Conservation (phyloP, 768 basidiomycete species). For the Pleurotus sapidus region DNA sequence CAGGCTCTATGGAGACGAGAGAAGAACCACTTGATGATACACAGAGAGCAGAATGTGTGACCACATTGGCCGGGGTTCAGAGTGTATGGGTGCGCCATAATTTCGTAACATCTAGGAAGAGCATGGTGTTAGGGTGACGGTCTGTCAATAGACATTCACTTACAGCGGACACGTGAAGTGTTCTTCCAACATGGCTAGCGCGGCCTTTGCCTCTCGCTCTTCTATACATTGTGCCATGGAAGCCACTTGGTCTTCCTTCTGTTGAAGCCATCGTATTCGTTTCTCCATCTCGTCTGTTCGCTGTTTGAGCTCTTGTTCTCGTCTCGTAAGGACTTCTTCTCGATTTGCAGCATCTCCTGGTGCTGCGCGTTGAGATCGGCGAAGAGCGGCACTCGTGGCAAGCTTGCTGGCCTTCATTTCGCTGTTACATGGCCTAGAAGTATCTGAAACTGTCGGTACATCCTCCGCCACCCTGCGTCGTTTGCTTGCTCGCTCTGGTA, state of each 20-base stretch:
- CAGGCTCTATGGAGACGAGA: conserved; percentile 61
- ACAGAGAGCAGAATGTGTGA: conserved; percentile 66
- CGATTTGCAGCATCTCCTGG: conserved; percentile 35
- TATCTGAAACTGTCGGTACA: not conserved
- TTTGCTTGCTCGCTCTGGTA: conserved; percentile 13
- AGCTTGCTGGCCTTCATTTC: conserved; percentile 1
- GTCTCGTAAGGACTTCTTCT: conserved; percentile 30
- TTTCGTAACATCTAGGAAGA: conserved; percentile 55
- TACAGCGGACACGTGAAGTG: conserved; percentile 66
- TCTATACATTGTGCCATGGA: conserved; percentile 37
- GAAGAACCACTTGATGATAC: conserved; percentile 69
- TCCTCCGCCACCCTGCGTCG: conserved; percentile 6
- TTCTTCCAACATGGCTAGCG: conserved; percentile 55
- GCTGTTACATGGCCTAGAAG: not conserved
- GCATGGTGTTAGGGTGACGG: no score
- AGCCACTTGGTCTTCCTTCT: conserved; percentile 39
- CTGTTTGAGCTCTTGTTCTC: conserved; percentile 38
- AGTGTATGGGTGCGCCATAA: conserved; percentile 59
- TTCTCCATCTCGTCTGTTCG: conserved; percentile 36
- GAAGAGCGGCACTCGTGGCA: conserved; percentile 20
- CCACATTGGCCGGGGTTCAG: conserved; percentile 57
- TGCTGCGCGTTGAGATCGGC: conserved; percentile 38
- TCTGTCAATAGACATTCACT: conserved; percentile 17
- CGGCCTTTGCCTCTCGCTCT: conserved; percentile 36
- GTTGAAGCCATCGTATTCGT: conserved; percentile 32